Percentiles rank a stretch among this genome's conserved stretches.
phyloP scores from a whole-genome alignment of 2,329 filamentous ascomycete genomes.

The Paradendryphiella salina region DNA sequence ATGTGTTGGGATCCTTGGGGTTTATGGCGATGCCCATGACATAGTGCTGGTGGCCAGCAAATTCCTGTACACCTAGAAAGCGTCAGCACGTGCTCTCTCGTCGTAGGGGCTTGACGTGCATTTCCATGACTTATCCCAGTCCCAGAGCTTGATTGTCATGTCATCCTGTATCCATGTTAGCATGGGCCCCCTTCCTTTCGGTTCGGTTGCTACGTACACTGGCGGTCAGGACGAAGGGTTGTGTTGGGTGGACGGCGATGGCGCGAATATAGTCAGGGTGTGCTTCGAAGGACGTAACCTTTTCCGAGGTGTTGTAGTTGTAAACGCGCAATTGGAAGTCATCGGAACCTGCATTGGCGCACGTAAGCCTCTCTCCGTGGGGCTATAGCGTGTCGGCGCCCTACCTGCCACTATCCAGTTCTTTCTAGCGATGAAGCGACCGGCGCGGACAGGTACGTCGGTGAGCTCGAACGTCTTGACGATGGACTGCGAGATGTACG shows the following conservation, averaged over 20 bases:
- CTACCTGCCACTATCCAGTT: constrained; percentile 95
- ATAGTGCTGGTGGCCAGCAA: constrained; percentile 95
- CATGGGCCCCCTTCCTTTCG: constrained; percentile 1
- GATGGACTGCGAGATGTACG: constrained; percentile 75
- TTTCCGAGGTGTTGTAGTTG: constrained; percentile 99
- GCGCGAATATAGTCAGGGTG: constrained; percentile 98
- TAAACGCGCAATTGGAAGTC: constrained; percentile 82
- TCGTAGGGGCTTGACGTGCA: constrained; percentile 53
- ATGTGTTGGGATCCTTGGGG: constrained; percentile 78
- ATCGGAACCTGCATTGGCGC: constrained; percentile 61
- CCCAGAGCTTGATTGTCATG: constrained; percentile 84
- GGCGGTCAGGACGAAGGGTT: constrained; percentile 93
- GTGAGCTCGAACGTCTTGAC: constrained; percentile 99
- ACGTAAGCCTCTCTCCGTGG: constrained; percentile 22
- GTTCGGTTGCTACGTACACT: constrained; percentile 53
- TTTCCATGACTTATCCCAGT: constrained; percentile 99
- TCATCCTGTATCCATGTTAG: constrained; percentile 41
- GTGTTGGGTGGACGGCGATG: constrained; percentile 91
- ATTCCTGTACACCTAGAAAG: constrained; percentile 70
- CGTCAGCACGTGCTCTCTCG: constrained; percentile 24
- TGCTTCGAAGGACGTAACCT: constrained; percentile 95
- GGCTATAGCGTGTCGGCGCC: constrained; percentile 2
- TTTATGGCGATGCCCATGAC: constrained; percentile 98
- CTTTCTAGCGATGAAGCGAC: constrained; percentile 94
- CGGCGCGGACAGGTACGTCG: constrained; percentile 95